These are phyloP conservation scores for Trichoderma oligosporum DNA, from an alignment of 2,329 filamentous ascomycete genomes.

Conservation along the genomic window DNA sequence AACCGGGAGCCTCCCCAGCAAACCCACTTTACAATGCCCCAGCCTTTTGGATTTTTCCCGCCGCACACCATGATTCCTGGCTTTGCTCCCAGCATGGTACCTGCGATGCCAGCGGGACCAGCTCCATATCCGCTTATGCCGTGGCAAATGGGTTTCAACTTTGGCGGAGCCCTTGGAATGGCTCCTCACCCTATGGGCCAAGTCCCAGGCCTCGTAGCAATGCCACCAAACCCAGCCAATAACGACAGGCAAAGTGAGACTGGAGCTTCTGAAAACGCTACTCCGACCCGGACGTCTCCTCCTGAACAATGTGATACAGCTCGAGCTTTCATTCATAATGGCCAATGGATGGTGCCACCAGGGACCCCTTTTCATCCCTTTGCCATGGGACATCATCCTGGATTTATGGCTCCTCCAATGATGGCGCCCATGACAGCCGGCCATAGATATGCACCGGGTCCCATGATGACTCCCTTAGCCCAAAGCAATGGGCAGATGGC, in stretches of 20 bases:
- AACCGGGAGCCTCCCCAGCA: constrained; percentile 21
- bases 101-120: constrained; percentile 31
- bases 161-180: constrained; percentile 30
- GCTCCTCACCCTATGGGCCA: constrained; percentile 27
- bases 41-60: constrained; percentile 26
- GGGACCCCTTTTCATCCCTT: constrained; percentile 27
- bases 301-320: constrained; percentile 45
- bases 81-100: constrained; percentile 30
- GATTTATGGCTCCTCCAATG: constrained; percentile 28
- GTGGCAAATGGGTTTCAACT: constrained; percentile 39
- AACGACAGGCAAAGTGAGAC: constrained; percentile 32
- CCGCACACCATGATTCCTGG: constrained; percentile 32
- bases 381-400: constrained; percentile 30
- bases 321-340: constrained; percentile 44
- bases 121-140: constrained; percentile 38
- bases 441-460: constrained; percentile 20
- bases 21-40: constrained; percentile 17
- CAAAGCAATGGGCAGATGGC: constrained; percentile 21
- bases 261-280: constrained; percentile 32
- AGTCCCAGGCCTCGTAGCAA: constrained; percentile 20
- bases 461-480: constrained; percentile 26
- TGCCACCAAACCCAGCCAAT: constrained; percentile 24
- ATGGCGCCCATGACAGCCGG: constrained; percentile 26
- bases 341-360: constrained; percentile 41
- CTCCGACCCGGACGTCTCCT: constrained; percentile 35